Conservation (phyloP, 2,329 filamentous ascomycete species). For the Sporothrix luriei region DNA sequence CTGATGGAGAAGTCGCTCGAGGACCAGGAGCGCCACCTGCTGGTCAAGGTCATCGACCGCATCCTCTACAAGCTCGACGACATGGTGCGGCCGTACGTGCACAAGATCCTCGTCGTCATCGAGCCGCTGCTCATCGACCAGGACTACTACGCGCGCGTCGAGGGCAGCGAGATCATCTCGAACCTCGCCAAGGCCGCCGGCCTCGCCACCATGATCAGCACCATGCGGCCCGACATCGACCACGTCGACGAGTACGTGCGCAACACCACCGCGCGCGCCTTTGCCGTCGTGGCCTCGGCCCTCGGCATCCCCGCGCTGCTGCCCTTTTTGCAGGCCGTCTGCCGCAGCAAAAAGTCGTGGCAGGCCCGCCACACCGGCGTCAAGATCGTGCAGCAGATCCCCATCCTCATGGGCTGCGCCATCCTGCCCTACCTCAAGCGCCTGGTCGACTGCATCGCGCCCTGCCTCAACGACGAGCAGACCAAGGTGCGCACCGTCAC, state of each 20-base stretch:
- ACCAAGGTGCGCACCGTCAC: slow-evolving; percentile 97
- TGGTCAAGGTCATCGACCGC: slow-evolving; percentile 98
- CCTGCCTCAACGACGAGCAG: slow-evolving; percentile 95
- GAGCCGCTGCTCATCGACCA: slow-evolving; percentile 99
- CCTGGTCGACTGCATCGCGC: slow-evolving; percentile 92
- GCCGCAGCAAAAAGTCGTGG: slow-evolving; percentile 98
- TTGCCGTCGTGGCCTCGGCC: slow-evolving; percentile 94
- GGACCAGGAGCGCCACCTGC: slow-evolving; percentile 94
- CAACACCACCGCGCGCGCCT: slow-evolving; percentile 95
- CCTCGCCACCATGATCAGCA: slow-evolving; percentile 98
- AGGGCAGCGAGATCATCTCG: slow-evolving; percentile 97
- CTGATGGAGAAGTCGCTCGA: slow-evolving; percentile 98
- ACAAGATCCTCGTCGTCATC: slow-evolving; percentile 98
- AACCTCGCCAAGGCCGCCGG: slow-evolving; percentile 96
- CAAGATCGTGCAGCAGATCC: slow-evolving; percentile 98
- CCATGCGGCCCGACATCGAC: slow-evolving; percentile 98
- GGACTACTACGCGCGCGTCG: slow-evolving; percentile 97
- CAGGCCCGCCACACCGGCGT: slow-evolving; percentile 96
- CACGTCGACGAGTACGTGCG: slow-evolving; percentile 98
- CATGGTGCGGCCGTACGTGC: slow-evolving; percentile 90
- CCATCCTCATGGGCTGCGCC: slow-evolving; percentile 97
- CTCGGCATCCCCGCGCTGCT: slow-evolving; percentile 93
- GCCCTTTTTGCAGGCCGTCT: slow-evolving; percentile 93
- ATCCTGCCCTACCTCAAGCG: slow-evolving; percentile 94
- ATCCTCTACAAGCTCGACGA: slow-evolving; percentile 98